Percentiles rank a stretch among this genome's conserved stretches.
phyloP scores from a whole-genome alignment of 2,329 filamentous ascomycete species.

The Ophiostoma ips region DNA sequence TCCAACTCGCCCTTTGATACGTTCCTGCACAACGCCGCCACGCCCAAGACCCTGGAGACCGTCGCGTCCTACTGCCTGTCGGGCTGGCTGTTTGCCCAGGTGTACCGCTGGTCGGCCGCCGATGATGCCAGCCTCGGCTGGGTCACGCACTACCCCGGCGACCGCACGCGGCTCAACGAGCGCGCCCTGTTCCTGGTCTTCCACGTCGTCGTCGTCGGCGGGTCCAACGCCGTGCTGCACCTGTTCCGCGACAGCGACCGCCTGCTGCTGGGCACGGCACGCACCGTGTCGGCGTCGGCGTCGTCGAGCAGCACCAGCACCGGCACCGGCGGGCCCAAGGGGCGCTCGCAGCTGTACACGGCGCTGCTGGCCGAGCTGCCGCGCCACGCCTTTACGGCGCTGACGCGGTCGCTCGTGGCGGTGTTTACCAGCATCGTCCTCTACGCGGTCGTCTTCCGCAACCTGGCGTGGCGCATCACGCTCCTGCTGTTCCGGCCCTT shows the following conservation, averaged over 20 bases:
- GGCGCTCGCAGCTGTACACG: conserved; percentile 10
- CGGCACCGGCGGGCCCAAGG: too few species aligned
- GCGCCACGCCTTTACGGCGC: conserved; percentile 23
- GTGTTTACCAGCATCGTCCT: conserved; percentile 35
- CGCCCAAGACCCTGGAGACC: conserved; percentile 51
- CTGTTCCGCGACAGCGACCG: conserved; percentile 61
- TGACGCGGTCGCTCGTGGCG: conserved; percentile 27
- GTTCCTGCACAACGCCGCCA: conserved; percentile 43
- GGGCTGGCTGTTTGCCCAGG: conserved; percentile 63
- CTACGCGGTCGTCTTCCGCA: conserved; percentile 50
- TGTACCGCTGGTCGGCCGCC: conserved; percentile 62
- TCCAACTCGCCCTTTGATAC: conserved; percentile 54
- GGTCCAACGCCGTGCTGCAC: conserved; percentile 56
- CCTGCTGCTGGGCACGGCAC: conserved; percentile 34
- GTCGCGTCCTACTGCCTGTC: conserved; percentile 65
- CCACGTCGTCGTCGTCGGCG: conserved; percentile 53
- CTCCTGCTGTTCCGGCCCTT: conserved; percentile 58
- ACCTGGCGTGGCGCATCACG: conserved; percentile 52
- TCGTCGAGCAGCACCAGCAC: not conserved
- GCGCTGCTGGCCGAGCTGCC: conserved; percentile 26
- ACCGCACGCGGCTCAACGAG: conserved; percentile 72
- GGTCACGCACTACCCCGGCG: conserved; percentile 57
- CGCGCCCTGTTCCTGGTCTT: conserved; percentile 66
- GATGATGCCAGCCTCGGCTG: conserved; percentile 50
- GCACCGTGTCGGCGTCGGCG: not conserved